These are phyloP conservation scores for Trichophyton simii DNA, from an alignment of 2,329 filamentous ascomycete species.

Conservation along the genomic window DNA sequence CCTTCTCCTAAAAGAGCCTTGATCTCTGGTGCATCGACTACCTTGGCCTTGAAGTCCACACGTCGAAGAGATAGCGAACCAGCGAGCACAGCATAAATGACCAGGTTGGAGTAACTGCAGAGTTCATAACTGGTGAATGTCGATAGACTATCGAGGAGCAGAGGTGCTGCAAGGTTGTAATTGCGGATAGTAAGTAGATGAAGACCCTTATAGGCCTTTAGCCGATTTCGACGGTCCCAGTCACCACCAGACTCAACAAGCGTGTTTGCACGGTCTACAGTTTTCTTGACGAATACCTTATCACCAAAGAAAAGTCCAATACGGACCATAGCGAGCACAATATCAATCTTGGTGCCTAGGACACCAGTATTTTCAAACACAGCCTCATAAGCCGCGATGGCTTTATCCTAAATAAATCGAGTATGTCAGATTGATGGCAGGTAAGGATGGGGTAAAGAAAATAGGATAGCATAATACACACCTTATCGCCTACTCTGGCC, in stretches of 20 bases:
- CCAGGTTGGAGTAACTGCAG: conserved; percentile 88
- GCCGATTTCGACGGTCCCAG: conserved; percentile 94
- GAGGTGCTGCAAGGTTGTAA: conserved; percentile 76
- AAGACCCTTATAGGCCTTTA: conserved; percentile 96
- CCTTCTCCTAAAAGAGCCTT: conserved; percentile 87
- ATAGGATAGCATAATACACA: conserved; percentile 22
- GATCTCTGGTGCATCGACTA: conserved; percentile 96
- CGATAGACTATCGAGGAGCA: conserved; percentile 90
- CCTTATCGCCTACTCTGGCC: conserved; percentile 93
- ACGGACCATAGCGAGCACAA: conserved; percentile 91
- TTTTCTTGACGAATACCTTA: conserved; percentile 83
- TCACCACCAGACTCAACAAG: conserved; percentile 92
- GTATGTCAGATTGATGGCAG: neutral
- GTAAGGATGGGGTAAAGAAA: conserved; percentile 9
- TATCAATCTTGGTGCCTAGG: conserved; percentile 90
- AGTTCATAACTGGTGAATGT: conserved; percentile 98
- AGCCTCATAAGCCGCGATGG: conserved; percentile 80
- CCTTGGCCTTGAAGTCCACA: conserved; percentile 97
- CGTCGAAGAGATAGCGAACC: conserved; percentile 90
- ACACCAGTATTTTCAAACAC: conserved; percentile 96
- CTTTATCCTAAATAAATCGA: conserved; percentile 58
- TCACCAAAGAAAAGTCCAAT: conserved; percentile 94
- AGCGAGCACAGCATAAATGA: conserved; percentile 89
- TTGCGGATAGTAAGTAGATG: conserved; percentile 86
- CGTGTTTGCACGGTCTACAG: conserved; percentile 74